These are phyloP conservation scores for Tulasnella sp. DNA, from an alignment of 768 basidiomycete genomes.

Conservation along the genomic window DNA sequence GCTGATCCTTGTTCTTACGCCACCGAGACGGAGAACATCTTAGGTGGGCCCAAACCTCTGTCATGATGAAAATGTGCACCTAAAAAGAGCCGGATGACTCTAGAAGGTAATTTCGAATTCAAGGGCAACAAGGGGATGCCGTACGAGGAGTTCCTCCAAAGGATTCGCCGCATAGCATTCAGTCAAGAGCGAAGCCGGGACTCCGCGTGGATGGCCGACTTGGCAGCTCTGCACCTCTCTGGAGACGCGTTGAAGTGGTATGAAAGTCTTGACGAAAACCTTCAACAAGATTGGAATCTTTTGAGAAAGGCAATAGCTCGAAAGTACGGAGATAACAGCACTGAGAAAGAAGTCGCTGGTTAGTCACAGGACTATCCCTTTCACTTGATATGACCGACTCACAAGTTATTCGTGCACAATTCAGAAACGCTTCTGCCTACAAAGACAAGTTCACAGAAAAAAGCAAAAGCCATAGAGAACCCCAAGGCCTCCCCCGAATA, in stretches of 20 bases:
- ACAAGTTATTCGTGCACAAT: neutral
- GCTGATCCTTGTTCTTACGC: too few species aligned
- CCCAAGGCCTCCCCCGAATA: neutral
- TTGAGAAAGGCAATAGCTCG: neutral
- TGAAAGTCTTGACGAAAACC: neutral
- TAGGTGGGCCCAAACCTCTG: too few species aligned
- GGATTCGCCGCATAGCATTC: neutral
- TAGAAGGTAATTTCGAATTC: neutral
- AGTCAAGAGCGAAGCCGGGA: neutral
- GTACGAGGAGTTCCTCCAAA: neutral
- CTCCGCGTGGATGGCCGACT: neutral
- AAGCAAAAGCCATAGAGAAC: neutral
- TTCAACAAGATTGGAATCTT: neutral
- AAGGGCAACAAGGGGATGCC: neutral
- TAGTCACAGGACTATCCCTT: too few species aligned
- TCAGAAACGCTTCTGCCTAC: too few species aligned
- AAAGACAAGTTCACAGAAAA: too few species aligned
- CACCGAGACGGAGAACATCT: too few species aligned
- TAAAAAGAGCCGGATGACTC: too few species aligned
- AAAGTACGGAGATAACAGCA: neutral
- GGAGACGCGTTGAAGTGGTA: neutral
- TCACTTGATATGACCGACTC: neutral
- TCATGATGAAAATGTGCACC: too few species aligned
- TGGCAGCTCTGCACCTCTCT: neutral
- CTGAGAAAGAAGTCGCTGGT: too few species aligned